Base-by-base conservation (phyloP, 306 rosid genomes). In the Castanea mollissima region DNA sequence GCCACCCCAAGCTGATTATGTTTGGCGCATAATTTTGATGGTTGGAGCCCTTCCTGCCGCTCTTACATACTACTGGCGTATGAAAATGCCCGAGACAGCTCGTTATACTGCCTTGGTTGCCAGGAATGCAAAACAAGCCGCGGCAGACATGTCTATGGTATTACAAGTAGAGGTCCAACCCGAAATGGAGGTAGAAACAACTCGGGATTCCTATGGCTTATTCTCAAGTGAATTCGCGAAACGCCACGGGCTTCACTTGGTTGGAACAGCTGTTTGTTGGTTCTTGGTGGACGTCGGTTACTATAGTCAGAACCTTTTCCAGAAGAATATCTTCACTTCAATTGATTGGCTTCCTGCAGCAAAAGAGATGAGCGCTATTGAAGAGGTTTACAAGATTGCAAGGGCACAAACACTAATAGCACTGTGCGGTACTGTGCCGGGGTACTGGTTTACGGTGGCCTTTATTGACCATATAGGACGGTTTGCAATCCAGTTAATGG, bases 11-110 rank as follows among this genome's bases (percentile, higher is more conserved):
- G 73, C 83, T 4, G 83, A 79, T 46, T 79, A 73, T 27, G 77
- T 79, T 2, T 79, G 78, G 83, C 83, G 83, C 31, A 73, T 79
- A 19, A 25, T 79, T 1, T 5, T 79, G 13, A 73, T 79, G 78
- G 54, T 79, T 29, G 83, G 83, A 34, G 83, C 83, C 14, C 11
- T 79, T 7, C 83, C 78, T 0, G 78, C 83, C 31, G 74, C 31
- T 2, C 19, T 79, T 4, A 79, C 83, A 0, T 79, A 27, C 41
- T 79, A 79, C 41, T 79, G 83, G 83, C 83, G 83, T 7, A 79
- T 79, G 83, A 32, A 79, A 54, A 79, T 79, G 83, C 83, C 78
- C 5, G 83, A 79, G 56, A 79, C 83, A 19, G 83, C 83, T 44
- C 77, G 83, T n/a, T 79, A 73, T 63, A 79, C 83, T 1, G 78